Evolutionary conservation across 768 basidiomycete genomes (phyloP).

Genomic region (Russula emetica): DNA sequence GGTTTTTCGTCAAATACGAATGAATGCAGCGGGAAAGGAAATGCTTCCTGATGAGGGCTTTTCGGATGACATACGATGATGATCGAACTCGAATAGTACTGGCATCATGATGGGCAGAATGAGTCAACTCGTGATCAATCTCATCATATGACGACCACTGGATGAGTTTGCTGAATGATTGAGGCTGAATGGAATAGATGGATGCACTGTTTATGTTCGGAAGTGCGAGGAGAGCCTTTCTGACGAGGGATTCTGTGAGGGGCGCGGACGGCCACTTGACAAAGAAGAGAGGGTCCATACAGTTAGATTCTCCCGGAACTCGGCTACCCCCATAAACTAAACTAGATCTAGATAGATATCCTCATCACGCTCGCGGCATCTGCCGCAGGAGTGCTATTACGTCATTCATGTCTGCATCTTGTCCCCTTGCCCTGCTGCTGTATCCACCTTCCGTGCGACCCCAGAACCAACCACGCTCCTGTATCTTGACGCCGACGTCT

Average conservation of each 20-base stretch:
- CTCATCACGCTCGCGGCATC: conserved; percentile 23
- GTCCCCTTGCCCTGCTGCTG: background rate
- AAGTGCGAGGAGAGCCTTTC: conserved; percentile 36
- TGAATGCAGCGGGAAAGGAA: conserved; percentile 74
- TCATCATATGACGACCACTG: conserved; percentile 90
- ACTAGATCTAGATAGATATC: background rate
- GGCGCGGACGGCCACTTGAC: conserved; percentile 50
- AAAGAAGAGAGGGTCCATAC: background rate
- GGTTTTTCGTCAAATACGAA: conserved; percentile 68
- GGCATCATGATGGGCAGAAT: conserved; percentile 43
- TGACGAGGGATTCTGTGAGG: conserved; percentile 46
- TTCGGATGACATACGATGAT: conserved; percentile 84
- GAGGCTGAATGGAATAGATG: conserved; percentile 25
- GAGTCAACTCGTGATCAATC: conserved; percentile 72
- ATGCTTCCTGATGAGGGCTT: conserved; percentile 92
- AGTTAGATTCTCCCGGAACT: background rate
- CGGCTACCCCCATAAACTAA: background rate
- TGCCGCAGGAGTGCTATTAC: conserved; percentile 27
- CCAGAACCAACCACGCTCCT: conserved; percentile 25
- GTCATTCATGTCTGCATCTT: conserved; percentile 25
- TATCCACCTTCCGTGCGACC: conserved; percentile 3
- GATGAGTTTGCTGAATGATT: conserved; percentile 38
- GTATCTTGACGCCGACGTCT: conserved; percentile 21
- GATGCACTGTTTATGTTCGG: conserved; percentile 30
- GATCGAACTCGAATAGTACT: conserved; percentile 47